These are phyloP conservation scores for Astrothelium subdiscretum DNA, from an alignment of 495 filamentous ascomycete species.

Conservation along the genomic window DNA sequence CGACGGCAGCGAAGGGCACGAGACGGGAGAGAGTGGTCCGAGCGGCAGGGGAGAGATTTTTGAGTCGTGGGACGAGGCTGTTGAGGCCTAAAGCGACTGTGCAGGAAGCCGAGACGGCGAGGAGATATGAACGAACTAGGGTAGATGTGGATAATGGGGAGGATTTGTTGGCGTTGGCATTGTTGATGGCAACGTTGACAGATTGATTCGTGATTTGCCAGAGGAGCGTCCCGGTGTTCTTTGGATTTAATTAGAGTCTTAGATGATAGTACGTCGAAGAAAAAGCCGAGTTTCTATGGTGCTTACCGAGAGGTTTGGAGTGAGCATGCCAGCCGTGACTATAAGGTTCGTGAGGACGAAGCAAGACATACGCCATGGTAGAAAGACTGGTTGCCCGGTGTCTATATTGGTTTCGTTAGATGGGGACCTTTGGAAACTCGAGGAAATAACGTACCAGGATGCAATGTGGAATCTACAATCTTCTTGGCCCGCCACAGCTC, in stretches of 20 bases:
- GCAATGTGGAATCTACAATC: conserved; percentile 87
- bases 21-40: conserved; percentile 65
- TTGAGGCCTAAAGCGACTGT: conserved; percentile 90
- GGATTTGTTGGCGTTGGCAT: conserved; percentile 93
- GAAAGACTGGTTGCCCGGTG: conserved; percentile 80
- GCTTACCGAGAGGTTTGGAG: conserved; percentile 60
- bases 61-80: conserved; percentile 73
- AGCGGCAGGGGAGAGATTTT: conserved; percentile 58
- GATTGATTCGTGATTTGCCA: conserved; percentile 98
- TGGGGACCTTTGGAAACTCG: background rate
- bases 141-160: conserved; percentile 68
- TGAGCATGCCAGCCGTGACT: conserved; percentile 97
- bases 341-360: conserved; percentile 90
- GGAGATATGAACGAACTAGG: conserved; percentile 76
- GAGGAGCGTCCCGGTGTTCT: conserved; percentile 78
- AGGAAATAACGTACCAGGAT: conserved; percentile 54
- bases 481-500: conserved; percentile 95
- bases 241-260: conserved; percentile 3
- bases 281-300: background rate
- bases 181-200: conserved; percentile 95
- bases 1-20: conserved; percentile 91
- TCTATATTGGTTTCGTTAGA: conserved; percentile 39
- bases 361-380: conserved; percentile 94
- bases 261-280: background rate
- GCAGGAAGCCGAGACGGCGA: conserved; percentile 87